Conservation (phyloP, 257 asterid species). For the Jacaranda copaia region DNA sequence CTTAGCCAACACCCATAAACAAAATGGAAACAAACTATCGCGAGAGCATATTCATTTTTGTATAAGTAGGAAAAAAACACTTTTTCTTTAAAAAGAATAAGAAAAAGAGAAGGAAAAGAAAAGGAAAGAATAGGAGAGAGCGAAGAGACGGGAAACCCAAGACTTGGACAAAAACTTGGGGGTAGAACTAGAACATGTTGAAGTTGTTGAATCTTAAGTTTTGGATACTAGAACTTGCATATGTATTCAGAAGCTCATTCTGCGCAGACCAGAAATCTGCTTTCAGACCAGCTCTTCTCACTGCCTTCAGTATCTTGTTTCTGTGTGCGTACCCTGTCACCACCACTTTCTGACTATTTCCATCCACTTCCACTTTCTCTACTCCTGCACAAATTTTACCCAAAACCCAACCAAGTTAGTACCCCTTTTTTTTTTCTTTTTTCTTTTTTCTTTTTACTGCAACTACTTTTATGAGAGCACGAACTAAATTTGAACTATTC, state of each 20-base stretch:
- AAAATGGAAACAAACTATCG: neutral
- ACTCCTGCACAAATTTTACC: conserved; percentile 38
- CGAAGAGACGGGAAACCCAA: neutral
- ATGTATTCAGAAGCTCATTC: conserved; percentile 55
- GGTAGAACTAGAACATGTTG: conserved; percentile 39
- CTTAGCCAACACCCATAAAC: neutral
- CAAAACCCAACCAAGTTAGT: neutral
- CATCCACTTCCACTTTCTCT: conserved; percentile 60
- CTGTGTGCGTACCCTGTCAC: conserved; percentile 53
- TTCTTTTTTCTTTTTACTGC: no score
- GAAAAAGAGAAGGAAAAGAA: neutral
- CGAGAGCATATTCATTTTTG: neutral
- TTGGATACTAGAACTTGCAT: conserved; percentile 42
- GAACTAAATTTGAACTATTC: no score
- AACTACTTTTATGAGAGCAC: no score
- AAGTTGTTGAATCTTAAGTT: conserved; percentile 47
- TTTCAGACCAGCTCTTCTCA: conserved; percentile 52
- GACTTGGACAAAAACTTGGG: neutral
- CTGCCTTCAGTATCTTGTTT: conserved; percentile 60
- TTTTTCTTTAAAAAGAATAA: neutral
- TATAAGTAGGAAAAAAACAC: neutral
- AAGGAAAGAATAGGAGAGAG: neutral
- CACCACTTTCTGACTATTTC: conserved; percentile 47
- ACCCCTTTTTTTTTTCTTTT: neutral
- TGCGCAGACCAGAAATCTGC: conserved; percentile 66